Evolutionary conservation across 2,329 filamentous ascomycete species (phyloP), one percentile per base, ranked within the genome.

Genomic region (Beauveria medogensis): DNA sequence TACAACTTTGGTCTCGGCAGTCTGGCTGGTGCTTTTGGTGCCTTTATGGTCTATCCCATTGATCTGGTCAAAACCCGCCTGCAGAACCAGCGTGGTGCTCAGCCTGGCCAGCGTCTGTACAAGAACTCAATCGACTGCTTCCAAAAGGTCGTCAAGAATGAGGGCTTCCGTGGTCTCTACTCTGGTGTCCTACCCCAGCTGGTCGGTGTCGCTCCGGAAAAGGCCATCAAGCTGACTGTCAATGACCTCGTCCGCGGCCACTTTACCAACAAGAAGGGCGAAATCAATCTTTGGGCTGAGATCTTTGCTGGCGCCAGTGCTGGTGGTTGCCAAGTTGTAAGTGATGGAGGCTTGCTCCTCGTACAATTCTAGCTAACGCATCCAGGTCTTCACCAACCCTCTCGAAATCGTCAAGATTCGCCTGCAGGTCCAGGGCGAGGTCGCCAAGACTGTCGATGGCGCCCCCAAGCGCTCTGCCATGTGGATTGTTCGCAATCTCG

Each of bases 351-450:
- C 9, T 9, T 18, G 7, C 46, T 37, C 6, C 10, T 40, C 20
- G 3, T 24, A 18, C 12, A 50, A 20, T 30, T n/a, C 48, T 56
- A 58, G 37, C 58, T 60, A 43, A 58, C 28, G 59, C 18, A 10
- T 55, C 53, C 24, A 92, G 90, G 86, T 97, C 68, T 97, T 97
- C 77, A 97, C 92, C 67, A 99, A 97, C 75, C 94, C 94, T 28
- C 86, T 99, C 20, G 94, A 99, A 75, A 99, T 99, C 71, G 94
- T 99, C 80, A 99, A 99, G 82, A 99, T 99, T 72, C 90, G 94
- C 66, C 86, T 99, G 58, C 94, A 99, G 75, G 90, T 99, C 26
- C 94, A 99, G 78, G 94, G 94, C 63, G 94, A 99, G 76, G 87
- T 97, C 47, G 88, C 91, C 65, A 97, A 97, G 79, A 89, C 82